Evolutionary conservation across 2,329 filamentous ascomycete genomes (phyloP), one percentile per base, ranked within the genome.

Genomic region (Pseudogymnoascus sp.): DNA sequence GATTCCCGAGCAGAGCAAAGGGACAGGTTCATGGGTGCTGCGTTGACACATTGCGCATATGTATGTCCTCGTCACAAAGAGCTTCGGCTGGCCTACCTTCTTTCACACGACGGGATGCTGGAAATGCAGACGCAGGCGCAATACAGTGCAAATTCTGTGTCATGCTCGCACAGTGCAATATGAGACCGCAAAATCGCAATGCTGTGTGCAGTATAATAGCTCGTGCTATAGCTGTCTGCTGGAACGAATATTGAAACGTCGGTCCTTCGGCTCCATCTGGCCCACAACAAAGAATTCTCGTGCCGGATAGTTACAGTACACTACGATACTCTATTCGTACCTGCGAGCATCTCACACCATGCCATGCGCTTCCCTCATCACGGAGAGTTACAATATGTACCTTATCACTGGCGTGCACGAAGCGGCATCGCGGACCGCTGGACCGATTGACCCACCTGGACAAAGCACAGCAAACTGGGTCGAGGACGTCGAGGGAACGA

Each of bases 11-110:
- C 28, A 55, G 28, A 55, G 9, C 9, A 19, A 16, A 33, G 11
- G 7, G n/a, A 35, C 25, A 55, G 49, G 49, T 22, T 14, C 49
- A 55, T 55, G 28, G 28, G 28, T 30, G 28, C 14, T 55, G 49
- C 49, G 9, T 55, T 55, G 49, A 55, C 28, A 55, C 28, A 55
- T 55, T 55, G 49, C 49, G 49, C 49, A 55, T 55, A 55, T 52
- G 45, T 55, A 55, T 55, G 28, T 12, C n/a, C 49, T 33, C 28
- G 49, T 55, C 49, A 55, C 25, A 35, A 12, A 14, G 28, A 22
- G 28, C 16, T 55, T 33, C 28, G 49, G 49, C 9, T 33, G 25
- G 28, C 8, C 28, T 35, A 4, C n/a, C n/a, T 30, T 19, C 45
- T 55, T 35, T 55, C 9, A 33, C 16, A 55, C 25, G 11, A 55